Base-by-base conservation (phyloP, 495 filamentous ascomycete species). In the Hypoxylon trugodes region DNA sequence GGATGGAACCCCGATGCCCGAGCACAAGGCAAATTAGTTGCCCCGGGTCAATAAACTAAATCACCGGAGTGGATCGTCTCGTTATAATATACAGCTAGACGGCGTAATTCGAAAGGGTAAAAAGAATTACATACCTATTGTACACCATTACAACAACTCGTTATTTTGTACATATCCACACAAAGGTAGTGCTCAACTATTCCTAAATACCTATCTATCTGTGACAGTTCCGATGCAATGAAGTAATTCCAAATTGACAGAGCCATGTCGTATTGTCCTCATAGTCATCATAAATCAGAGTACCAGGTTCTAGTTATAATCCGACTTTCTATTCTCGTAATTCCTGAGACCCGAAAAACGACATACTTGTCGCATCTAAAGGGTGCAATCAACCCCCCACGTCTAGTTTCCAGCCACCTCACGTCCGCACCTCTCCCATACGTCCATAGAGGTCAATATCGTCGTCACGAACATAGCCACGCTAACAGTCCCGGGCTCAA, bases 1-100 rank as follows among this genome's bases (percentile, higher is more conserved):
- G 95, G 95, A 35, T 97, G 93, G 95, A 78, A 82, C 63, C 90
- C 90, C 52, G 81, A 92, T 76, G 79, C 91, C 56, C 78, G 79
- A 72, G 84, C 86, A 72, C 83, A 92, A 79, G 94, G 94, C 62
- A 87, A 89, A 76, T 76, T 97, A 54, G 86, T 97, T 73, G 86
- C 93, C 32, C 95, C 95, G 46, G 95, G 96, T 66, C 90, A 92
- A 79, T 92, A 86, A 78, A 64, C 35, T 24, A n/a, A n/a, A n/a
- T n/a, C n/a, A n/a, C n/a, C n/a, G 7, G 35, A 47, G 15, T 43
- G 9, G 19, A 47, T 35, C 28, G 25, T 38, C 45, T 48, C n/a
- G 15, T 61, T 48, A 53, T 48, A 61, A 15, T 53, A 59, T 26
- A 61, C 8, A 18, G 40, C 46, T 53, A 41, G 64, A 67, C 22